These are phyloP conservation scores for Colletotrichum falcatum DNA, from an alignment of 2,329 filamentous ascomycete species.

Conservation along the genomic window DNA sequence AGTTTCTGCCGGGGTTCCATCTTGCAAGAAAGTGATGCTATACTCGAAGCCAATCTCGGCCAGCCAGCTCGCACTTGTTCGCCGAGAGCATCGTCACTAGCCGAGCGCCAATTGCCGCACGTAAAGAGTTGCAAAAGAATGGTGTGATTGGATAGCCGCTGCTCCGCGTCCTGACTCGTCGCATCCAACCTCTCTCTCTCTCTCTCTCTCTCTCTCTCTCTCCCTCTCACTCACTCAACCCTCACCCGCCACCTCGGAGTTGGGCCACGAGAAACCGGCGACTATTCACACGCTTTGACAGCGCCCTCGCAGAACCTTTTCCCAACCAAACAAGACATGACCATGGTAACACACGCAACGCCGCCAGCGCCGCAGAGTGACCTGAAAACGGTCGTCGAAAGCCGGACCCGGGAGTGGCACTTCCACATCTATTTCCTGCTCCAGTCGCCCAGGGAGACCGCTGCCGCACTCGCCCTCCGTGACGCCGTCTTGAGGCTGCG, in stretches of 20 bases:
- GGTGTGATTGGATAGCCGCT: constrained; percentile 16
- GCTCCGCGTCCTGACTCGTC: constrained; percentile 18
- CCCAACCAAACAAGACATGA: too few species aligned
- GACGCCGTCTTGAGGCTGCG: constrained; percentile 49
- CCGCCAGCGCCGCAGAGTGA: constrained; percentile 44
- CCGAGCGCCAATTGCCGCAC: constrained; percentile 11
- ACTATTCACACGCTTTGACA: too few species aligned
- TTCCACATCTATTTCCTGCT: constrained; percentile 52
- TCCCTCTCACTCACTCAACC: neutral
- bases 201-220: neutral
- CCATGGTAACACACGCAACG: constrained; percentile 40
- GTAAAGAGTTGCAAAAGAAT: constrained; percentile 5
- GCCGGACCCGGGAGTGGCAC: constrained; percentile 49
- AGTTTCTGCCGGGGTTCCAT: too few species aligned
- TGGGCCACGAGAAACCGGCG: neutral
- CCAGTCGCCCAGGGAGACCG: constrained; percentile 48
- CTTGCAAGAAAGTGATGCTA: neutral
- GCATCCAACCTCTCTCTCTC: neutral
- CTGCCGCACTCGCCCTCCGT: constrained; percentile 49
- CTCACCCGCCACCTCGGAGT: neutral
- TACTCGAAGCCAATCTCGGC: too few species aligned
- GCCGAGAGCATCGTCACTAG: neutral
- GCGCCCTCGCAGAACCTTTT: too few species aligned
- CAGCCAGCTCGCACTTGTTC: neutral
- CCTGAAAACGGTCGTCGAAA: constrained; percentile 47